Evolutionary conservation across 2,329 filamentous ascomycete genomes (phyloP).

Genomic region (Anthostomella pinea): DNA sequence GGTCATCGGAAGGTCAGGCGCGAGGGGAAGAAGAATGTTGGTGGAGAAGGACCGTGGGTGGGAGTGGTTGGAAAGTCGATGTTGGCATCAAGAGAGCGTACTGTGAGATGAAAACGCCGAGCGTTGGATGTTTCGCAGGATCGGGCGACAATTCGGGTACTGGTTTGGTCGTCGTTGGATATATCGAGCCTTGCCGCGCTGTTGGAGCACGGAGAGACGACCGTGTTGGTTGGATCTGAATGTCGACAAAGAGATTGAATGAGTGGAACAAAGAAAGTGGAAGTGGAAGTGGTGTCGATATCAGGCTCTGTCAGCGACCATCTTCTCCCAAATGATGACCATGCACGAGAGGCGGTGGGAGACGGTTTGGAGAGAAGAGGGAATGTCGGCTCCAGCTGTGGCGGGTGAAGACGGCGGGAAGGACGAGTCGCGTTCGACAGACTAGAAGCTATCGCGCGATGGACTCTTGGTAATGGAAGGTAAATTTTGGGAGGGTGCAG

Average conservation of each 20-base stretch:
- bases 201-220: not conserved
- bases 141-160: constrained; percentile 1
- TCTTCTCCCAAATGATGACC: constrained; percentile 19
- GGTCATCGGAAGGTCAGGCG: constrained; percentile 20
- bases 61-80: constrained; percentile 11
- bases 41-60: constrained; percentile 14
- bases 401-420: constrained; percentile 3
- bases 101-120: constrained; percentile 10
- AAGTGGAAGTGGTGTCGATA: constrained; percentile 16
- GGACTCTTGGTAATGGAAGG: constrained; percentile 10
- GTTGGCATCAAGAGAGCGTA: constrained; percentile 19
- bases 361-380: constrained; percentile 4
- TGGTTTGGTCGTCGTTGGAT: not conserved
- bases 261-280: constrained; percentile 19
- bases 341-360: constrained; percentile 12
- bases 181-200: constrained; percentile 1
- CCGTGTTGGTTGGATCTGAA: constrained; percentile 9
- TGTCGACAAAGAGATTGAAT: constrained; percentile 16
- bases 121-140: too few species aligned
- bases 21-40: constrained; percentile 15
- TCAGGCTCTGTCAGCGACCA: constrained; percentile 25
- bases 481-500: constrained; percentile 6
- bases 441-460: constrained; percentile 27
- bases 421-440: constrained; percentile 14
- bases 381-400: constrained; percentile 5